Percentiles rank a stretch among this genome's conserved stretches.
Conservation (phyloP, 2,329 filamentous ascomycete species). For the Lecanicillium sp. region DNA sequence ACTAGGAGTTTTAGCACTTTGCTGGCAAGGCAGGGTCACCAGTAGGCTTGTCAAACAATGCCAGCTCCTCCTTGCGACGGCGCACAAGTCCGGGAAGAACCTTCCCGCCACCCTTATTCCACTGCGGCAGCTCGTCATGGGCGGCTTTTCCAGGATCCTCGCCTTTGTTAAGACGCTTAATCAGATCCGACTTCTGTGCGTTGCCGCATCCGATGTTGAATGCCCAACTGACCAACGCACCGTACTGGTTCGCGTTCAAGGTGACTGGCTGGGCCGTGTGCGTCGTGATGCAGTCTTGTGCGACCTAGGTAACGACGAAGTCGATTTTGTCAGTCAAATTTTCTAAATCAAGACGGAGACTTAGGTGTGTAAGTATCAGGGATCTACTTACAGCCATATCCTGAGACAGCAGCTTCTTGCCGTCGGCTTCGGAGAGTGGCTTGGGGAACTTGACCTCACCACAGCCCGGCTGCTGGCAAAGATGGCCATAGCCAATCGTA, state of each 20-base stretch:
- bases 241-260: constrained; percentile 39
- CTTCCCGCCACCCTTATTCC: constrained; percentile 28
- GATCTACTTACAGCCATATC: too few relatives aligned
- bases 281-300: constrained; percentile 3
- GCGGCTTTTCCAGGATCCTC: constrained; percentile 29
- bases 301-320: not conserved
- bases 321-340: not conserved
- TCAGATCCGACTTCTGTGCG: constrained; percentile 24
- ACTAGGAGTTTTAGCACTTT: too few relatives aligned
- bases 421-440: too few relatives aligned
- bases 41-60: constrained; percentile 17
- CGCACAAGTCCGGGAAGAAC: constrained; percentile 28
- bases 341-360: not conserved
- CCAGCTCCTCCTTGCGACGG: constrained; percentile 31
- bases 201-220: constrained; percentile 36
- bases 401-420: too few relatives aligned
- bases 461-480: too few relatives aligned
- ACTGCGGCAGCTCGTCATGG: constrained; percentile 33
- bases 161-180: constrained; percentile 31
- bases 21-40: constrained; percentile 10
- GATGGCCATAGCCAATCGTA: too few relatives aligned
- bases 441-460: too few relatives aligned
- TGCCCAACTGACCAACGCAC: constrained; percentile 36
- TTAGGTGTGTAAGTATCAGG: too few relatives aligned
- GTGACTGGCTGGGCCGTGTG: constrained; percentile 17